Conservation (phyloP, 73 alveolate species). For the Blepharisma stoltei region DNA sequence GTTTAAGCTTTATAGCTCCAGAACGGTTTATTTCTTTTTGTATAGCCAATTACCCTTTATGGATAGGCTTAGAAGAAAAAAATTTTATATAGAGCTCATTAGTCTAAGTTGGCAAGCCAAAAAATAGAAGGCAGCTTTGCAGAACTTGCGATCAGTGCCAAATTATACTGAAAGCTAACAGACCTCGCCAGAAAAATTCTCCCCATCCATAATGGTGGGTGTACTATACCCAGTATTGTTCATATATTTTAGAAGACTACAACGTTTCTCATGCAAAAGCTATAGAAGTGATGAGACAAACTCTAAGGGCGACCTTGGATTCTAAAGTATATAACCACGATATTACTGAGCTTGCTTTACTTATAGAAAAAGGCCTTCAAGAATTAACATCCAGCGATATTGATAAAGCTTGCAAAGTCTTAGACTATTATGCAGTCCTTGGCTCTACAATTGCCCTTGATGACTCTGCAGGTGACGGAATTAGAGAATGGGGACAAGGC, state of each 20-base stretch:
- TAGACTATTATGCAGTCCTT: neutral
- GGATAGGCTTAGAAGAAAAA: no score
- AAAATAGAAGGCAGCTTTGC: no score
- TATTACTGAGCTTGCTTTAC: neutral
- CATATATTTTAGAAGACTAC: neutral
- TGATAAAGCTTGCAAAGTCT: constrained; percentile 6
- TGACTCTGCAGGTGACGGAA: neutral
- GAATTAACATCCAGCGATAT: neutral
- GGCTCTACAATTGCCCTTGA: neutral
- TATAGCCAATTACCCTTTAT: no score
- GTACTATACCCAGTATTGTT: neutral
- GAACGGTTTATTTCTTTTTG: no score
- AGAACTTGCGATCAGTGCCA: no score
- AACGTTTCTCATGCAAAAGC: neutral
- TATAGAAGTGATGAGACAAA: neutral
- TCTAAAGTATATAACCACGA: neutral
- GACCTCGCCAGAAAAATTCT: no score
- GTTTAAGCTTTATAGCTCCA: no score
- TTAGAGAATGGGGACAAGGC: neutral
- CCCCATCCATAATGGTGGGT: no score
- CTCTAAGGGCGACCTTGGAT: neutral
- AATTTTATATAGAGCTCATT: no score
- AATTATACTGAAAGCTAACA: no score
- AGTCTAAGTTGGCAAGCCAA: no score
- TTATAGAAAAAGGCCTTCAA: neutral